Conservation (phyloP, 2,329 filamentous ascomycete genomes). For the Exophiala xenobiotica region DNA sequence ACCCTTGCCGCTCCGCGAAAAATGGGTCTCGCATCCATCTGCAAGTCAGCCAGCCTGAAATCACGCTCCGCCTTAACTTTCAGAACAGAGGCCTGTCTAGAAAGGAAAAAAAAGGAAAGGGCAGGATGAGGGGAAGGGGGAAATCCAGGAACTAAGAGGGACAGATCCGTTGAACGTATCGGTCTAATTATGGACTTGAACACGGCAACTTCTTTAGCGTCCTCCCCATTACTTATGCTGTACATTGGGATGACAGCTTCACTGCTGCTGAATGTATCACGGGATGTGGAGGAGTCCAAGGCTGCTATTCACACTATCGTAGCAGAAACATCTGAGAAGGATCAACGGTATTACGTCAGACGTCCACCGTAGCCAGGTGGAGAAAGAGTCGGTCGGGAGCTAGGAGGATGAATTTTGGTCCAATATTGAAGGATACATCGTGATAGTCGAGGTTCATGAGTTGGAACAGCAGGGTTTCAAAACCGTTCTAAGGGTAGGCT, state of each 20-base stretch:
- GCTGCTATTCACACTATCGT: too few species aligned
- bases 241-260: neutral
- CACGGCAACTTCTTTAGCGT: slow-evolving; percentile 10
- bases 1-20: slow-evolving; percentile 7
- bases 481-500: too few species aligned
- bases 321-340: too few species aligned
- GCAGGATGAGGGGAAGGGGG: slow-evolving; percentile 4
- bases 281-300: too few species aligned
- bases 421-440: too few species aligned
- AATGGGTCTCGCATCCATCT: slow-evolving; percentile 8
- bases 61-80: slow-evolving; percentile 16
- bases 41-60: slow-evolving; percentile 13
- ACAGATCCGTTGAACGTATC: slow-evolving; percentile 5
- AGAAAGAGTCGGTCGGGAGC: too few species aligned
- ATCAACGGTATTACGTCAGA: too few species aligned
- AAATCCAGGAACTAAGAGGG: slow-evolving; percentile 8
- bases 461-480: too few species aligned
- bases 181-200: slow-evolving; percentile 12
- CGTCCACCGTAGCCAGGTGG: too few species aligned
- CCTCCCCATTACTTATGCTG: neutral
- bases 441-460: too few species aligned
- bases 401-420: too few species aligned
- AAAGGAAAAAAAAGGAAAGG: slow-evolving; percentile 8
- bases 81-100: slow-evolving; percentile 5
- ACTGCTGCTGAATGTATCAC: neutral